Percentiles rank a stretch among this genome's conserved stretches.
Evolutionary conservation across 1,284 basidiomycete species (phyloP).

Genomic region (Malassezia psittaci): DNA sequence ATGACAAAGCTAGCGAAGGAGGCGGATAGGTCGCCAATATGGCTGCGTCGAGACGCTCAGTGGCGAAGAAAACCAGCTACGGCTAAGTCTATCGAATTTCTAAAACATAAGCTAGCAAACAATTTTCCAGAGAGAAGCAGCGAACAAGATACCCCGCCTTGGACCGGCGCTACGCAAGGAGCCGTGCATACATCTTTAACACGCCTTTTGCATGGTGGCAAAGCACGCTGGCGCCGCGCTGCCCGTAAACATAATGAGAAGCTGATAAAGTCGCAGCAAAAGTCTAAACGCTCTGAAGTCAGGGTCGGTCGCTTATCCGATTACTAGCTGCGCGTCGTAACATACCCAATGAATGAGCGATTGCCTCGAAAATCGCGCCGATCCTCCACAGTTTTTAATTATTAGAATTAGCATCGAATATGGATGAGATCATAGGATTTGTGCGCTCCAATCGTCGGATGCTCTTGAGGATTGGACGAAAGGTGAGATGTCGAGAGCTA

Average conservation of each 20-base stretch:
- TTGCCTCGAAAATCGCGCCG: too few species aligned
- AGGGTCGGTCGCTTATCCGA: background rate
- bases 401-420: background rate
- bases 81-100: background rate
- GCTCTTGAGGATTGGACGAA: background rate
- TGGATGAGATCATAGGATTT: constrained; percentile 1
- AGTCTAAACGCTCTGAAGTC: background rate
- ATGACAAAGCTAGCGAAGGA: background rate
- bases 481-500: background rate
- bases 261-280: background rate
- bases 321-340: too few species aligned
- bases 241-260: constrained; percentile 6
- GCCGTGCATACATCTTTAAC: constrained; percentile 5
- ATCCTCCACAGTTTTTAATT: too few species aligned
- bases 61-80: constrained; percentile 12
- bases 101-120: background rate
- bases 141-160: background rate
- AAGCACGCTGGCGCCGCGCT: background rate
- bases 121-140: background rate
- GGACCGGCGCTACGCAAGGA: constrained; percentile 8
- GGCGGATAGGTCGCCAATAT: constrained; percentile 3
- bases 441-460: background rate
- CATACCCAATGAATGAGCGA: too few species aligned
- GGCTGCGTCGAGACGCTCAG: constrained; percentile 5
- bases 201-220: constrained; percentile 8